Evolutionary conservation across 805 yeast genomes (phyloP).

Genomic region (Gaillardinia entomophila): DNA sequence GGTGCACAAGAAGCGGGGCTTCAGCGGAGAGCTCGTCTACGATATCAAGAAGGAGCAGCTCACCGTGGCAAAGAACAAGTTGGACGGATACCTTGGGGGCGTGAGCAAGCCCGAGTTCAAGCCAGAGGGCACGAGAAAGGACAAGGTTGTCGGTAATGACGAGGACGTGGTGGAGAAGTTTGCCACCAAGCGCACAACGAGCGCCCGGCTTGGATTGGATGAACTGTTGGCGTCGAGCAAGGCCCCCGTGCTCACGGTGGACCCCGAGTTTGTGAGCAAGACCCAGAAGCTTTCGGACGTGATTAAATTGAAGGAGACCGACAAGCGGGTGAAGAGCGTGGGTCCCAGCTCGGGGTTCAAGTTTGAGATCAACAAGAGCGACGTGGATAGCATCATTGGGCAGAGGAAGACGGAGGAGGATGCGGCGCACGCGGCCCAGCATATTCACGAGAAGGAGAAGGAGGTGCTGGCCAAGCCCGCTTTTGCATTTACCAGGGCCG

Average conservation of each 20-base stretch:
- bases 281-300: slow-evolving; percentile 20
- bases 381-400: slow-evolving; percentile 18
- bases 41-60: slow-evolving; percentile 16
- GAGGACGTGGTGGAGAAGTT: background rate
- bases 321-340: slow-evolving; percentile 2
- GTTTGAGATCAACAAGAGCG: slow-evolving; percentile 25
- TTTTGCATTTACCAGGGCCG: no score
- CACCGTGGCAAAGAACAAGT: slow-evolving; percentile 8
- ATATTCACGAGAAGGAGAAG: no score
- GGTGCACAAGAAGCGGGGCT: slow-evolving; percentile 18
- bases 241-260: slow-evolving; percentile 15
- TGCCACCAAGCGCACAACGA: slow-evolving; percentile 3
- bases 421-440: background rate
- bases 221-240: slow-evolving; percentile 8
- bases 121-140: background rate
- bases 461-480: no score
- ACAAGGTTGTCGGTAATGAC: background rate
- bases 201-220: slow-evolving; percentile 13
- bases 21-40: slow-evolving; percentile 32
- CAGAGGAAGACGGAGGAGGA: slow-evolving; percentile 7
- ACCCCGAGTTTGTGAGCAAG: slow-evolving; percentile 19
- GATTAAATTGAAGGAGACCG: slow-evolving; percentile 24
- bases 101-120: slow-evolving; percentile 27
- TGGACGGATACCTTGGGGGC: slow-evolving; percentile 30
- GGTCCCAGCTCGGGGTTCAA: slow-evolving; percentile 35